A percentile compares a stretch with the other conserved stretches of the same genome.
phyloP scores from a whole-genome alignment of 2,329 filamentous ascomycete species.

The Tolypocladium pustulatum region DNA sequence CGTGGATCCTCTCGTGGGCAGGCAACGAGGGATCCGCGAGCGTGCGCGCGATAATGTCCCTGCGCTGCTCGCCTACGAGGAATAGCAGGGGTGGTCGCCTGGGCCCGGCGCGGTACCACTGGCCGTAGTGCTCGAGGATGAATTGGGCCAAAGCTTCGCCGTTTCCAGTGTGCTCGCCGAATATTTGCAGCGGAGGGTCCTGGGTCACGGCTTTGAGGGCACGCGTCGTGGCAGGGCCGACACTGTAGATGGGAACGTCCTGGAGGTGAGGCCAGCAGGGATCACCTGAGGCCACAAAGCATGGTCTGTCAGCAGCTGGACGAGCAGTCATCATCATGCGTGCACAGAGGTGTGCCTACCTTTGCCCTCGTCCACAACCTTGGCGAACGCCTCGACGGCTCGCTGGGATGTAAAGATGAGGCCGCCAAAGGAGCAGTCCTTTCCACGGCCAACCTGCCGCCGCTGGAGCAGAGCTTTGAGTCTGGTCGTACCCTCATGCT shows the following conservation, averaged over 20 bases:
- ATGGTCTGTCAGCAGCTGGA: not conserved
- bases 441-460: slow-evolving; percentile 26
- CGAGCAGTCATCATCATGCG: not conserved
- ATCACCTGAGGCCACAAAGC: not conserved
- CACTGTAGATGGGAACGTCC: slow-evolving; percentile 59
- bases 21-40: slow-evolving; percentile 50
- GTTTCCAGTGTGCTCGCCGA: slow-evolving; percentile 75
- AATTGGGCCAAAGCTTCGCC: slow-evolving; percentile 69
- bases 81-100: slow-evolving; percentile 63
- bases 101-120: slow-evolving; percentile 32
- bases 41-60: slow-evolving; percentile 81
- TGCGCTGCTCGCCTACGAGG: slow-evolving; percentile 77
- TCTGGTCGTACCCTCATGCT: slow-evolving; percentile 43
- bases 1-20: slow-evolving; percentile 41
- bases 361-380: slow-evolving; percentile 46
- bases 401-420: slow-evolving; percentile 77
- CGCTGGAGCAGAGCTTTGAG: slow-evolving; percentile 40
- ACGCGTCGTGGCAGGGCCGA: slow-evolving; percentile 70
- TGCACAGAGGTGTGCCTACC: slow-evolving; percentile 11
- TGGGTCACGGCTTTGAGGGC: slow-evolving; percentile 50
- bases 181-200: slow-evolving; percentile 46
- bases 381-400: slow-evolving; percentile 67
- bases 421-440: slow-evolving; percentile 51
- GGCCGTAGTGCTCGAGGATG: slow-evolving; percentile 68
- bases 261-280: slow-evolving; percentile 41